Evolutionary conservation across 2,329 filamentous ascomycete genomes (phyloP).

Genomic region (Cadophora gregata): DNA sequence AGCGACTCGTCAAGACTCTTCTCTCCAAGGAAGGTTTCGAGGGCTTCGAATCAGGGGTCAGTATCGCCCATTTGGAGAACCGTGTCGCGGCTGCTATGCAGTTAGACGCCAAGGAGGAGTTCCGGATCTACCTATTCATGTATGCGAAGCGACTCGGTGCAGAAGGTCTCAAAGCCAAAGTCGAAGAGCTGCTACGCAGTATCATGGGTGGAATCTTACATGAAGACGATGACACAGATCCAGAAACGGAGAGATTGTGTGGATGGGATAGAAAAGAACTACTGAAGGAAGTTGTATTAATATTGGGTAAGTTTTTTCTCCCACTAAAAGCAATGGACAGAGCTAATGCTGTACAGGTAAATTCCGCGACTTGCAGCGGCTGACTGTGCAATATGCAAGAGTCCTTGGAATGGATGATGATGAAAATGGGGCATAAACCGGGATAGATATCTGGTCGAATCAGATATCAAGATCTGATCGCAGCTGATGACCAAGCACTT

Average conservation of each 20-base stretch:
- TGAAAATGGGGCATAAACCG: constrained; percentile 33
- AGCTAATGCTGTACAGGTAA: constrained; percentile 66
- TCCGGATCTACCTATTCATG: constrained; percentile 94
- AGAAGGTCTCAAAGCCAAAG: constrained; percentile 85
- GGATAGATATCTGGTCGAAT: not conserved
- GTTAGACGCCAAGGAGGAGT: constrained; percentile 87
- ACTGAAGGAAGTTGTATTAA: constrained; percentile 88
- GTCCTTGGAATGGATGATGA: constrained; percentile 66
- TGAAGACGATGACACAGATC: constrained; percentile 60
- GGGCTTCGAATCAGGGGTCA: constrained; percentile 87
- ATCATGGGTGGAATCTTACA: constrained; percentile 75
- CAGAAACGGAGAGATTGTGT: constrained; percentile 75
- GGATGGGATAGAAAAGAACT: constrained; percentile 91
- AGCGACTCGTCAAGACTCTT: constrained; percentile 87
- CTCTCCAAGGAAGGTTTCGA: constrained; percentile 91
- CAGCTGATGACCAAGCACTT: not conserved
- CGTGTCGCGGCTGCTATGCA: constrained; percentile 87
- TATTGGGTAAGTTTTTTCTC: constrained; percentile 72
- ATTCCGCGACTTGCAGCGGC: constrained; percentile 89
- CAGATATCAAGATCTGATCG: constrained; percentile 1
- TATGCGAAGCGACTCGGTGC: constrained; percentile 95
- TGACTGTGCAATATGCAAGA: constrained; percentile 94
- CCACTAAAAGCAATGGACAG: not conserved
- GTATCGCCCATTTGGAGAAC: constrained; percentile 94
- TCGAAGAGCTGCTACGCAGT: constrained; percentile 87